These are phyloP conservation scores for Erysimum cheiri DNA, from an alignment of 441 rosid species.

Conservation along the genomic window DNA sequence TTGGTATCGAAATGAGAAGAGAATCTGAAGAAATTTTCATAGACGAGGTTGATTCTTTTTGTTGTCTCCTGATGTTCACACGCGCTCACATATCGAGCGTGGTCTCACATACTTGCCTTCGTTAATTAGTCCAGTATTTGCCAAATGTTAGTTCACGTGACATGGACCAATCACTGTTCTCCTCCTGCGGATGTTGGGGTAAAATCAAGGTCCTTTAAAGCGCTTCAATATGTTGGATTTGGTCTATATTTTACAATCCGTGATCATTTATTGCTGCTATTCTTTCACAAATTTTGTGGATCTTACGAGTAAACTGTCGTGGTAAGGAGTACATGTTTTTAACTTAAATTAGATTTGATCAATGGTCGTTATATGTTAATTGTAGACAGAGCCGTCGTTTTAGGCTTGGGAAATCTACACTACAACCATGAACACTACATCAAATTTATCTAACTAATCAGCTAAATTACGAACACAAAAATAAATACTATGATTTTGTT, in stretches of 20 bases:
- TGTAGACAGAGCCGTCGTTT: too few species aligned
- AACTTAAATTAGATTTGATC: too few species aligned
- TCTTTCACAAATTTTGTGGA: not conserved
- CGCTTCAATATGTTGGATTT: not conserved
- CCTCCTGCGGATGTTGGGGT: not conserved
- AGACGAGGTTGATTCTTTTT: conserved; percentile 48
- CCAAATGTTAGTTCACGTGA: conserved; percentile 29
- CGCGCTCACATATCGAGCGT: conserved; percentile 21
- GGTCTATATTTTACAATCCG: not conserved
- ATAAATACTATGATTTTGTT: too few species aligned
- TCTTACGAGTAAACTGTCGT: too few species aligned
- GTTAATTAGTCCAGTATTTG: conserved; percentile 7
- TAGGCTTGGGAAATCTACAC: too few species aligned
- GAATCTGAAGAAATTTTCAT: conserved; percentile 41
- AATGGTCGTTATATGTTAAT: too few species aligned
- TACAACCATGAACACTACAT: too few species aligned
- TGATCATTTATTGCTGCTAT: conserved; percentile 3
- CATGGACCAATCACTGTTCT: conserved; percentile 8
- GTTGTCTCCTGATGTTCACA: conserved; percentile 15
- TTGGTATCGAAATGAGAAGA: conserved; percentile 34
- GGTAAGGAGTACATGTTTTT: too few species aligned
- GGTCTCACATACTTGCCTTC: conserved; percentile 29
- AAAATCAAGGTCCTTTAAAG: not conserved
- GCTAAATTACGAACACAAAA: too few species aligned
- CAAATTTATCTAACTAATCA: too few species aligned